Base-by-base conservation (phyloP, 2,329 filamentous ascomycete species). In the Botrytis porri region DNA sequence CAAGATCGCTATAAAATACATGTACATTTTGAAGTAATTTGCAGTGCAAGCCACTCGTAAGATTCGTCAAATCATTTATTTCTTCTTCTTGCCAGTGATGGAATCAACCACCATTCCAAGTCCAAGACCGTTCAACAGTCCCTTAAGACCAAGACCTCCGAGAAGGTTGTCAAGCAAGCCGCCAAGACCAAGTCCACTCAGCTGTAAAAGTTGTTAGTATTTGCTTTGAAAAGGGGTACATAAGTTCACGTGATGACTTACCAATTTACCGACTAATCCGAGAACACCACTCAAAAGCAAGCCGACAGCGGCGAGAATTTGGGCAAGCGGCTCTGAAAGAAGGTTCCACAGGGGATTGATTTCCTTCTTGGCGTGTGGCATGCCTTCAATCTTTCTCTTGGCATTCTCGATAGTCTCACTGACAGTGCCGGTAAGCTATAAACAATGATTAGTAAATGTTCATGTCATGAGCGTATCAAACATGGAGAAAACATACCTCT, bases 311-410 rank as follows among this genome's bases (percentile, higher is more conserved):
- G 94, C 93, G 66, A 97, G 88, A 81, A 97, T 97, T 87, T 98
- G 95, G 87, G 94, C 93, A 35, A 97, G 85, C 18, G 95, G 95
- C 86, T 97, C 93, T 35, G 80, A 77, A 22, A 96, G 85, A 66
- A 97, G 85, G 43, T 86, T 89, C 94, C 94, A 97, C 43, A 98
- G 89, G 18, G 95, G 94, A 84, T 95, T 97, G 74, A 97, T 87
- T 85, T 95, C 91, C 87, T 97, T 95, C 91, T 97, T 97, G 61
- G 94, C 95, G 77, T 97, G 92, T 9, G 95, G 94, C 93, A 97
- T 96, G 80, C 93, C 92, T 80, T 92, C 90, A 75, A 97, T 92
- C 85, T 93, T 93, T 85, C 92, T 93, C 89, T 95, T 96, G 39
- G 93, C 92, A 76, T 92, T 90, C 80, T 98, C 94, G 77, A 98